A percentile compares a stretch with the other conserved stretches of the same genome.
phyloP scores from a whole-genome alignment of 371 early-diverging fungal genomes.

The Entomophthora muscae region DNA sequence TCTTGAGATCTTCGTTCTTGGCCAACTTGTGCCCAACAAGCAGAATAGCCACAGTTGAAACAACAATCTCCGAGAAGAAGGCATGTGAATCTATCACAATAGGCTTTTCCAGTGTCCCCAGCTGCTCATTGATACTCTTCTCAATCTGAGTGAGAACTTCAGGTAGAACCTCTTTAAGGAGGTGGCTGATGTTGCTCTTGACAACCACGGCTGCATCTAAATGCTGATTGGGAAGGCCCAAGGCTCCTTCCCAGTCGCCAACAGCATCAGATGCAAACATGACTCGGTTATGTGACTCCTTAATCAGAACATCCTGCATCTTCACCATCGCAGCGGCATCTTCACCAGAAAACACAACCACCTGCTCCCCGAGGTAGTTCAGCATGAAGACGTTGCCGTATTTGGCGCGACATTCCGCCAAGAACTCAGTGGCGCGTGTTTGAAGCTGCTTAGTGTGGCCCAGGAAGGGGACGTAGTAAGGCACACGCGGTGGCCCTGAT shows the following conservation, averaged over 20 bases:
- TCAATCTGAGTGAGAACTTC: not conserved
- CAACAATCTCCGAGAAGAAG: not conserved
- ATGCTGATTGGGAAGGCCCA: not conserved
- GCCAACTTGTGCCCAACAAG: not conserved
- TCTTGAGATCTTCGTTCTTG: not conserved
- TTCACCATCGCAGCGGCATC: not conserved
- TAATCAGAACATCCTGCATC: not conserved
- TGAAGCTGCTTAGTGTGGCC: conserved; percentile 6
- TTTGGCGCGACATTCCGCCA: not conserved
- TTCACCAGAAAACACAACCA: not conserved
- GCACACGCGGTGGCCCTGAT: conserved; percentile 10
- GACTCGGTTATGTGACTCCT: not conserved
- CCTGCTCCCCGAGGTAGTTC: conserved; percentile 4
- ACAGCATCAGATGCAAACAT: not conserved
- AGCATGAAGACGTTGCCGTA: conserved; percentile 7
- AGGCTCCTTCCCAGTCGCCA: not conserved
- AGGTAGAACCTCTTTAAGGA: not conserved
- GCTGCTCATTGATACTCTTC: not conserved
- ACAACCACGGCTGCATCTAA: not conserved
- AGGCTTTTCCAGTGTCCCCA: not conserved
- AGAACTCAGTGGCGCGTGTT: not conserved
- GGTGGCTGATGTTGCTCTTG: not conserved
- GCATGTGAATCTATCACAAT: not conserved
- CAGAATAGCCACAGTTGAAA: not conserved
- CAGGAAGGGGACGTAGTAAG: conserved; percentile 7